These are phyloP conservation scores for Oryza coarctata DNA, from an alignment of 176 grass and related monocot species.

Conservation along the genomic window DNA sequence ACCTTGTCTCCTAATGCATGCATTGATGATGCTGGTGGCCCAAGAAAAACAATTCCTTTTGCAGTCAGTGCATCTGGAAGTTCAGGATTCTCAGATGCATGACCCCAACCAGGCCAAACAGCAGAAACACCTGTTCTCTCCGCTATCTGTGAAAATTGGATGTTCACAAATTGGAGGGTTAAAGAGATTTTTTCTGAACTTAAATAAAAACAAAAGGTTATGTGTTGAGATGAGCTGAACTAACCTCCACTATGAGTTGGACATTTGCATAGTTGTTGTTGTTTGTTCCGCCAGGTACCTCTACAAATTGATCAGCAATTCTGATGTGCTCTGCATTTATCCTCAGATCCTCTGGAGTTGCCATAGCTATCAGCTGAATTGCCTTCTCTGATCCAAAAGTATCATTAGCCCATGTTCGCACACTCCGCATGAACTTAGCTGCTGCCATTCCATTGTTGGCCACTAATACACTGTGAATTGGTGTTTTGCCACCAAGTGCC, in stretches of 20 bases:
- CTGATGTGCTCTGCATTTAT: conserved; percentile 98
- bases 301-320: conserved; percentile 95
- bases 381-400: conserved; percentile 91
- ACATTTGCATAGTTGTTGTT: conserved; percentile 99
- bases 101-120: conserved; percentile 99
- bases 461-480: conserved; percentile 84
- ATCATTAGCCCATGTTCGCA: conserved; percentile 85
- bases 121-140: conserved; percentile 79
- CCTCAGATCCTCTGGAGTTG: conserved; percentile 86
- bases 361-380: conserved; percentile 94
- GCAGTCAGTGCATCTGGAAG: conserved; percentile 72
- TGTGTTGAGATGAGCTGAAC: conserved; percentile 6
- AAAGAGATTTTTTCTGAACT: not conserved
- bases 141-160: conserved; percentile 57
- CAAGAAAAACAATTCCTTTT: conserved; percentile 89
- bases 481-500: conserved; percentile 68
- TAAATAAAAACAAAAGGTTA: not conserved
- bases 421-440: conserved; percentile 86
- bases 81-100: conserved; percentile 98
- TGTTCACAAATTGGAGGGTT: not conserved
- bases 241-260: conserved; percentile 94
- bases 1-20: conserved; percentile 94
- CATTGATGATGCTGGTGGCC: conserved; percentile 88
- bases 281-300: conserved; percentile 93
- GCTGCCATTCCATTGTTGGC: conserved; percentile 99